Evolutionary conservation across 352 stramenopile genomes (phyloP), one percentile per base, ranked within the genome.

Genomic region (Phytophthora rubi): DNA sequence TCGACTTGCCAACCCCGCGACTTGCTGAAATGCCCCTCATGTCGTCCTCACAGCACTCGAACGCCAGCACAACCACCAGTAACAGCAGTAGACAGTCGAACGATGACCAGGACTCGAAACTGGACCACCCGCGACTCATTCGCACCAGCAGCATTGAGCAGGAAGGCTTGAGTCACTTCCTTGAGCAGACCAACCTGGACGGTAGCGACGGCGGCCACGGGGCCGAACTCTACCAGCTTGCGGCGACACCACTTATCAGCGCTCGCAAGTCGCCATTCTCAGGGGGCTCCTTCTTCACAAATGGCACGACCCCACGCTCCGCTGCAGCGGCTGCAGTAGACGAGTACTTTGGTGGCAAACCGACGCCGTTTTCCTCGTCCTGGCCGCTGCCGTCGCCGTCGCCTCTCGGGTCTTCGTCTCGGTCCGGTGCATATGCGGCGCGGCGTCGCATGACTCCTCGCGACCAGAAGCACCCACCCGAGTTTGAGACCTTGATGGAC

Each of bases 1-100:
- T 94, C 8, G 87, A 94, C 65, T 61, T 93, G 3, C 83, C 83
- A 8, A 93, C 83, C 2, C 85, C 87, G n/a, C 88, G 89, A 30
- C 78, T 72, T 0, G 68, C 79, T 9, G 81, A 82, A 16, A 86
- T 90, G 59, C 71, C 76, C 0, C 68, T 65, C 23, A 56, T 79
- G 15, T 62, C 66, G 1, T 70, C 23, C 23, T 73, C 66, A 16
- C 68, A 56, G 33, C 70, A 76, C 35, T 72, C 71, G 30, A 73
- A 71, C 33, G 44, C 53, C 15, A 70, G 59, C 33, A 37, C 54
- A 35, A 63, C 59, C 32, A 48, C 51, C 53, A 69, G 64, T 37
- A 70, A 51, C 62, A 62, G 39, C 51, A 67, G 57, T 45, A 77
- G 58, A 42, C 16, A 70, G 28, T 51, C 54, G 18, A 49, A 62